A percentile compares a stretch with the other conserved stretches of the same genome.
phyloP scores from a whole-genome alignment of 257 asterid genomes.

The Fraxinus pennsylvanica region DNA sequence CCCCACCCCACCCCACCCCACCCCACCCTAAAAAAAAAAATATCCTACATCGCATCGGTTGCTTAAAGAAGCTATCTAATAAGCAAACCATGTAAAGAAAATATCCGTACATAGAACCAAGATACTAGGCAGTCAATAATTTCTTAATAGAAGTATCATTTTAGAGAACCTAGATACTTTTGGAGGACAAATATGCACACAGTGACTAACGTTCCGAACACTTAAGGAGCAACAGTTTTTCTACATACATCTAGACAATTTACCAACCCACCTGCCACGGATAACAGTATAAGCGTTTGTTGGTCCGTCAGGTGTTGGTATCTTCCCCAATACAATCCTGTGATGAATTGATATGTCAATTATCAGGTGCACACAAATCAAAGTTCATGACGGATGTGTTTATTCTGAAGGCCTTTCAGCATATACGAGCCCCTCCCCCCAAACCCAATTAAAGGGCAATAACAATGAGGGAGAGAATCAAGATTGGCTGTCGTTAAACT shows the following conservation, averaged over 20 bases:
- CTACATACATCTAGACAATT: constrained; percentile 49
- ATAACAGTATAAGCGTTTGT: constrained; percentile 77
- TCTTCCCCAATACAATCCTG: constrained; percentile 98
- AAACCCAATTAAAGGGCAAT: constrained; percentile 23
- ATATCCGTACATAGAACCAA: constrained; percentile 8
- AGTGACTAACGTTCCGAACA: constrained; percentile 25
- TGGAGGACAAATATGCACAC: constrained; percentile 22
- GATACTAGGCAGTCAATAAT: background rate
- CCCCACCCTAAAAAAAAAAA: background rate
- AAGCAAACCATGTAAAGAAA: constrained; percentile 4
- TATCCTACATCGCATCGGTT: too few species aligned
- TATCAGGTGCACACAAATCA: constrained; percentile 53
- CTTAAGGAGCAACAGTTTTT: constrained; percentile 31
- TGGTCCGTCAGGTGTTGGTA: constrained; percentile 83
- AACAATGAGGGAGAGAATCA: constrained; percentile 20
- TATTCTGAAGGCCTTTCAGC: constrained; percentile 29
- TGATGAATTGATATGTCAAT: constrained; percentile 70
- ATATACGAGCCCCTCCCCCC: constrained; percentile 27
- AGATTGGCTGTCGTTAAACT: constrained; percentile 20
- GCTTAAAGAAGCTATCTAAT: too few species aligned
- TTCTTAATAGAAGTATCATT: constrained; percentile 21
- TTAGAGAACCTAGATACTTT: constrained; percentile 5
- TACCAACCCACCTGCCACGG: constrained; percentile 93
- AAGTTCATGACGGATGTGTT: constrained; percentile 39
- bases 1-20: too few species aligned